phyloP scores from a whole-genome alignment of 2,329 filamentous ascomycete genomes.

The Talaromyces funiculosus region DNA sequence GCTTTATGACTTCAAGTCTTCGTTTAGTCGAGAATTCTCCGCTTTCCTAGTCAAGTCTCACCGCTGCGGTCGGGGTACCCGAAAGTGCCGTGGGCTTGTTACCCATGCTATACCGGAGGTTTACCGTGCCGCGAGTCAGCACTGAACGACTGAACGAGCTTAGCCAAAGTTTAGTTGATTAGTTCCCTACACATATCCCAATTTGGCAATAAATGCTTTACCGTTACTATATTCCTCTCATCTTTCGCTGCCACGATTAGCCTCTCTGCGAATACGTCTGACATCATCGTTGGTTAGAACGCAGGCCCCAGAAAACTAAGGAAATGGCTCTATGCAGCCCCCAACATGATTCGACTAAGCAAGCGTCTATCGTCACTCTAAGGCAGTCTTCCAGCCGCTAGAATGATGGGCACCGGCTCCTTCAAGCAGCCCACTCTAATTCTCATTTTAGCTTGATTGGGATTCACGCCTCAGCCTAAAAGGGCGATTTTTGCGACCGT shows the following conservation, averaged over 20 bases:
- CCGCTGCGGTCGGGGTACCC: not conserved
- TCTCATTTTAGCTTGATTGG: not conserved
- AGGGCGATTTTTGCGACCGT: not conserved
- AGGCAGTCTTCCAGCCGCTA: not conserved
- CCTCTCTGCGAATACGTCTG: not conserved
- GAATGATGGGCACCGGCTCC: not conserved
- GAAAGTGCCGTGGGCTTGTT: not conserved
- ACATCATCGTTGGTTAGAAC: not conserved
- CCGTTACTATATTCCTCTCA: not conserved
- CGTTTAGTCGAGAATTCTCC: not conserved
- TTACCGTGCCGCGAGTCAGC: not conserved
- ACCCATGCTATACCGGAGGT: not conserved
- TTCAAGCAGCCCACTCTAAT: not conserved
- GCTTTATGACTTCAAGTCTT: not conserved
- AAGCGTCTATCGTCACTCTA: not conserved
- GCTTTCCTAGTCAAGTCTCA: not conserved
- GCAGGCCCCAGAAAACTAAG: conserved; percentile 1
- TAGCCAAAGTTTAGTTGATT: not conserved
- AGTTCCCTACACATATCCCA: not conserved
- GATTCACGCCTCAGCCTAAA: not conserved
- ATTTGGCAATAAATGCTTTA: not conserved
- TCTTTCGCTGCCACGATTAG: not conserved
- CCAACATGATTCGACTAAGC: not conserved
- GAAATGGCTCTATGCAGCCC: not conserved
- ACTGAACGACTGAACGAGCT: not conserved